These are phyloP conservation scores for Fusarium sp. DNA, from an alignment of 2,329 filamentous ascomycete species.

Conservation along the genomic window DNA sequence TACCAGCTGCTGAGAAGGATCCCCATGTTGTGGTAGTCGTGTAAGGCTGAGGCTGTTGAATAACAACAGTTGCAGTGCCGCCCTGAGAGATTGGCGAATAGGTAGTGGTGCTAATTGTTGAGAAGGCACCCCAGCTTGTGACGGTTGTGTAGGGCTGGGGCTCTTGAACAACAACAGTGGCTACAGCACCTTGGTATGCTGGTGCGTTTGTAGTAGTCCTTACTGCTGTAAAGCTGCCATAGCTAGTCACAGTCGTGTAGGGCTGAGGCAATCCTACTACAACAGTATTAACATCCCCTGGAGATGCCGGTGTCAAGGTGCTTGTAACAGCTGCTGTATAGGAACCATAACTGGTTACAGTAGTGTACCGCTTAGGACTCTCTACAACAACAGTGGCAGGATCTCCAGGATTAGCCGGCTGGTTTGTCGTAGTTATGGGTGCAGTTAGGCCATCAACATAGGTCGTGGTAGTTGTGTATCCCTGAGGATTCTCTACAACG, in stretches of 20 bases:
- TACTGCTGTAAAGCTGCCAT: background rate
- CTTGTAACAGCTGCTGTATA: background rate
- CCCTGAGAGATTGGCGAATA: too few relatives aligned
- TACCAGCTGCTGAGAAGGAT: too few relatives aligned
- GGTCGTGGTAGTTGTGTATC: background rate
- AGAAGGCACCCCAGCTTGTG: background rate
- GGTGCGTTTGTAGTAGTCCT: background rate
- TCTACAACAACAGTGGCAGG: background rate
- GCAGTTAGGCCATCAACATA: background rate
- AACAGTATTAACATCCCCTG: background rate
- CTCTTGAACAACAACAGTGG: background rate
- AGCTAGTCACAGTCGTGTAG: background rate
- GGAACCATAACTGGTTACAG: background rate
- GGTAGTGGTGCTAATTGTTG: too few relatives aligned
- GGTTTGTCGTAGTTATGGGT: background rate
- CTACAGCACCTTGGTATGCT: background rate
- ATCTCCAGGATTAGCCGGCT: background rate
- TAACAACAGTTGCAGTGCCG: too few relatives aligned
- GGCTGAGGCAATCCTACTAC: background rate
- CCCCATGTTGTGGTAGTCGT: too few relatives aligned
- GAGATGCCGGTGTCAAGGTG: background rate
- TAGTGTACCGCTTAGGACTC: background rate
- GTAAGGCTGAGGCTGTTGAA: too few relatives aligned
- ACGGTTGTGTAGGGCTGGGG: background rate
- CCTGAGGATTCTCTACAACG: background rate